phyloP scores from a whole-genome alignment of 192 early-diverging fungal species.

The Coemansia sp. region DNA sequence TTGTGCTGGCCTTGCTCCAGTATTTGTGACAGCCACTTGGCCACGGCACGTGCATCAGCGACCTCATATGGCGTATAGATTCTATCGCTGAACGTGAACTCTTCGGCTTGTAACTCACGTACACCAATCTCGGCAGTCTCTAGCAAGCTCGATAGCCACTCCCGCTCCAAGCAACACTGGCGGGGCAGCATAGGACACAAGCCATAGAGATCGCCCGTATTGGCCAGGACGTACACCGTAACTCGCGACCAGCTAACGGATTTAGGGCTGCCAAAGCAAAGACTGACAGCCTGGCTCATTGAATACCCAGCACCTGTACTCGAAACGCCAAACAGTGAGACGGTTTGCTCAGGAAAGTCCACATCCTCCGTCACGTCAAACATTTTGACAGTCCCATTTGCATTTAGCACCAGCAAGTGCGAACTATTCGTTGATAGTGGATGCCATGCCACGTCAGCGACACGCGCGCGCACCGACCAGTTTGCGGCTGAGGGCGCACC shows the following conservation, averaged over 20 bases:
- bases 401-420: conserved; percentile 69
- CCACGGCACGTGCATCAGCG: conserved; percentile 30
- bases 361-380: conserved; percentile 64
- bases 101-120: conserved; percentile 53
- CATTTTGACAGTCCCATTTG: conserved; percentile 67
- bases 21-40: conserved; percentile 25
- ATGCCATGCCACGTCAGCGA: conserved; percentile 77
- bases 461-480: conserved; percentile 45
- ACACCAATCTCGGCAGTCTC: conserved; percentile 41
- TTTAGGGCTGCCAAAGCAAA: conserved; percentile 45
- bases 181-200: conserved; percentile 77
- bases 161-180: conserved; percentile 30
- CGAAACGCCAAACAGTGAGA: conserved; percentile 24
- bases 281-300: conserved; percentile 45
- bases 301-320: conserved; percentile 22
- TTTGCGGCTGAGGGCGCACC: conserved; percentile 20
- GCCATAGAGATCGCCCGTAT: conserved; percentile 68
- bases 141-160: conserved; percentile 39
- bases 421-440: conserved; percentile 66
- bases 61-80: conserved; percentile 48
- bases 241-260: conserved; percentile 66
- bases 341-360: conserved; percentile 65
- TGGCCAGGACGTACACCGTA: conserved; percentile 68
- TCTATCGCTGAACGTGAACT: conserved; percentile 29
- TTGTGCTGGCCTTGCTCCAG: conserved; percentile 17